Conservation (phyloP, 495 filamentous ascomycete species). For the Trichoderma asperelloides region DNA sequence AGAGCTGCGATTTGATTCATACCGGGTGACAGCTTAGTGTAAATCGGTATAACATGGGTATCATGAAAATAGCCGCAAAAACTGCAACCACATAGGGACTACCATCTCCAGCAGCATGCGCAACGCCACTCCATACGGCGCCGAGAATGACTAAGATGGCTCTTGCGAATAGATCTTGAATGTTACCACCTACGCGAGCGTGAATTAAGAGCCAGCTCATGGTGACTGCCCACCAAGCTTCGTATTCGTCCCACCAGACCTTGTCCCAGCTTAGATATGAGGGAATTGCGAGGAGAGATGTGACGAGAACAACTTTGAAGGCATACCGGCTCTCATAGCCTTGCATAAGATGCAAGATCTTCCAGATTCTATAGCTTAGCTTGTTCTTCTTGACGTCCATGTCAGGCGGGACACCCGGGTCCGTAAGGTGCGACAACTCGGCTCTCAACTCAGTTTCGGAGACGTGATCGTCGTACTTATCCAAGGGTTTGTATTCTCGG, state of each 20-base stretch:
- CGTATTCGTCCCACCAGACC: conserved; percentile 44
- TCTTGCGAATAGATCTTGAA: conserved; percentile 44
- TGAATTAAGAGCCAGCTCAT: conserved; percentile 52
- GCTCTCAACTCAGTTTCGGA: conserved; percentile 19
- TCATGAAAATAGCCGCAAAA: conserved; percentile 48
- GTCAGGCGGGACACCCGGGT: conserved; percentile 18
- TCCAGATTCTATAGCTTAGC: conserved; percentile 38
- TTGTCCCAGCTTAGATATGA: conserved; percentile 37
- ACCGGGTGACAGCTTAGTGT: conserved; percentile 46
- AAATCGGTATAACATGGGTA: conserved; percentile 50
- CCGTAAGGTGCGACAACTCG: conserved; percentile 17
- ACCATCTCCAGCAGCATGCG: conserved; percentile 38
- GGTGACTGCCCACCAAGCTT: conserved; percentile 50
- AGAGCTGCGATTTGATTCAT: conserved; percentile 11
- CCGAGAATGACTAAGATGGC: conserved; percentile 38
- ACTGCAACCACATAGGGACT: conserved; percentile 46
- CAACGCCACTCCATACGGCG: conserved; percentile 45
- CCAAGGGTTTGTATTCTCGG: conserved; percentile 30
- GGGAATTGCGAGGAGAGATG: conserved; percentile 41
- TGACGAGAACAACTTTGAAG: conserved; percentile 44
- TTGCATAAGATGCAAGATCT: conserved; percentile 42
- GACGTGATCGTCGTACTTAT: conserved; percentile 23
- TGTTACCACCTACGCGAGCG: conserved; percentile 47
- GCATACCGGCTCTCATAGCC: conserved; percentile 51
- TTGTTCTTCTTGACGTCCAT: conserved; percentile 21